These are phyloP conservation scores for Paecilomyces formosus DNA, from an alignment of 2,329 filamentous ascomycete genomes.

Conservation along the genomic window DNA sequence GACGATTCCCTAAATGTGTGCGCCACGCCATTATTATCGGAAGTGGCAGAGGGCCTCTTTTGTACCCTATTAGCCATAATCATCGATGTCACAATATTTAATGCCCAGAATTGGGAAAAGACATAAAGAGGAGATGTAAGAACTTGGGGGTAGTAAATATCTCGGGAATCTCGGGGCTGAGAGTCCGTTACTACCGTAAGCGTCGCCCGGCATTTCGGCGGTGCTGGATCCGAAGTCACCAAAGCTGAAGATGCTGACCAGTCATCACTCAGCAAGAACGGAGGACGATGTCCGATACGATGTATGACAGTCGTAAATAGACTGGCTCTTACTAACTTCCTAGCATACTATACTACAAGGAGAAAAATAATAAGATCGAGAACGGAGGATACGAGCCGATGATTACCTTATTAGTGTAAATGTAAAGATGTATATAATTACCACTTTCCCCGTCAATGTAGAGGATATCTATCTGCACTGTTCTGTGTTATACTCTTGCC, in stretches of 20 bases:
- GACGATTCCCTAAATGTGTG: conserved; percentile 1
- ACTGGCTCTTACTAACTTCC: not conserved
- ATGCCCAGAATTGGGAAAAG: not conserved
- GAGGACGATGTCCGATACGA: not conserved
- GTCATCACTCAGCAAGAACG: not conserved
- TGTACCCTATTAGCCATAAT: not conserved
- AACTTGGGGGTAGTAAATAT: not conserved
- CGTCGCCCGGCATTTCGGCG: not conserved
- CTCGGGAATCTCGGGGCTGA: not conserved
- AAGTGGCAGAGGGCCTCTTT: not conserved
- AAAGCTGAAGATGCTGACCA: not conserved
- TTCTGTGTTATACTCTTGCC: not conserved
- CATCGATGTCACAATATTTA: not conserved
- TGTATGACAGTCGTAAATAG: not conserved
- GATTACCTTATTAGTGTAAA: not conserved
- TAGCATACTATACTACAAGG: not conserved
- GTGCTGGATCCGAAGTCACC: not conserved
- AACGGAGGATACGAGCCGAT: not conserved
- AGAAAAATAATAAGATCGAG: not conserved
- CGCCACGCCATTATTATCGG: not conserved
- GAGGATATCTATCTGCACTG: not conserved
- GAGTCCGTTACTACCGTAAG: not conserved
- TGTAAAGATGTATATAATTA: not conserved
- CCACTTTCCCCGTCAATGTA: not conserved
- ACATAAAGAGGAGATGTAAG: not conserved